phyloP scores from a whole-genome alignment of 345 rosid genomes.

The Citrus trifoliata region DNA sequence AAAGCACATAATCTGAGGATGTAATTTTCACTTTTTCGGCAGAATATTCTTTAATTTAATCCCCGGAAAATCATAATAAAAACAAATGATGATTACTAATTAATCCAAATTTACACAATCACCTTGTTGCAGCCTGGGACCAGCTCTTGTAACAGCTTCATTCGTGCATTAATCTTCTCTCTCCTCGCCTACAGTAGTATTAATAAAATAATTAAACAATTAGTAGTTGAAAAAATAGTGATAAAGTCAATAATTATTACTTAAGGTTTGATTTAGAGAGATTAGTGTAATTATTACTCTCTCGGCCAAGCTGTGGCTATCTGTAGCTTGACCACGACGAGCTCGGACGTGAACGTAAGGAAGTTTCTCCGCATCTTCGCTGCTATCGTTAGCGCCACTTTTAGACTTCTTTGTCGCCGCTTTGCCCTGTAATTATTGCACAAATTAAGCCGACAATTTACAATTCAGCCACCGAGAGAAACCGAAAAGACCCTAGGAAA shows the following conservation, averaged over 20 bases:
- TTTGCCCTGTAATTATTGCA: constrained; percentile 29
- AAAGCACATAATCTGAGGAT: constrained; percentile 29
- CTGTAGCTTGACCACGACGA: constrained; percentile 70
- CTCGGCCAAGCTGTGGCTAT: constrained; percentile 71
- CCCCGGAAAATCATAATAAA: constrained; percentile 30
- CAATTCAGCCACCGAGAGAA: not conserved
- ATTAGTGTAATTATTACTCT: constrained; percentile 31
- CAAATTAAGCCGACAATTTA: not conserved
- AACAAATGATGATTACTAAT: constrained; percentile 46
- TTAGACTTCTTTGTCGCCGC: constrained; percentile 48
- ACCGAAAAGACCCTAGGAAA: not conserved
- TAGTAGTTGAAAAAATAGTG: not conserved
- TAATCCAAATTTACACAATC: constrained; percentile 26
- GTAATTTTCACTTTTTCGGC: constrained; percentile 27
- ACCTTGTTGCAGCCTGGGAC: constrained; percentile 84
- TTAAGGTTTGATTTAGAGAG: not conserved
- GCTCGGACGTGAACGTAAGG: constrained; percentile 70
- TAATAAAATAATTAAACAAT: constrained; percentile 2
- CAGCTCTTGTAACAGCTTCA: constrained; percentile 66
- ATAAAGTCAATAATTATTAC: constrained; percentile 6
- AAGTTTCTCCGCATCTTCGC: constrained; percentile 45
- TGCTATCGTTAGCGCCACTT: constrained; percentile 27
- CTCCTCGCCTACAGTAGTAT: constrained; percentile 49
- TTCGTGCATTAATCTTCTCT: constrained; percentile 64
- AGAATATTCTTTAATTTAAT: constrained; percentile 29